phyloP scores from a whole-genome alignment of 164 flowering plant species.

The Tinospora cordifolia region DNA sequence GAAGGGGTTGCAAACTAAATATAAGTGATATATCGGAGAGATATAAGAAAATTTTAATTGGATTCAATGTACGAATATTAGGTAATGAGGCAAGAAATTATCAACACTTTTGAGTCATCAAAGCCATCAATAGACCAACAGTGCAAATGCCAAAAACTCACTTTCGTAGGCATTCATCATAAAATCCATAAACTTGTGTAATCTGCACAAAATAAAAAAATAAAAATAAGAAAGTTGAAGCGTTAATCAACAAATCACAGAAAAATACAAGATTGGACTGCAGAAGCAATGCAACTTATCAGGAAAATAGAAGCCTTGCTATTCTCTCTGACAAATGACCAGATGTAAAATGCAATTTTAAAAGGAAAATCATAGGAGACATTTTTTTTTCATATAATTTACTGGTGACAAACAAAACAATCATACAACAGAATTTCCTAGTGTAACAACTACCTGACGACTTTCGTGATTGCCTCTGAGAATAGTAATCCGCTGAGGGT shows the following conservation, averaged over 20 bases:
- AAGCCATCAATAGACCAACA: background rate
- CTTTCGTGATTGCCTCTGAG: conserved; percentile 96
- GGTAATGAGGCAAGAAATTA: background rate
- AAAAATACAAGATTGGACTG: too few relatives aligned
- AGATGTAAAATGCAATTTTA: too few relatives aligned
- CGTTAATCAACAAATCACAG: background rate
- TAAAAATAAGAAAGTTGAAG: too few relatives aligned
- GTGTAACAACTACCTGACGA: conserved; percentile 58
- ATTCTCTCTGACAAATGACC: too few relatives aligned
- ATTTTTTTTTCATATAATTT: too few relatives aligned
- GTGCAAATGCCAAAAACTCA: conserved; percentile 35
- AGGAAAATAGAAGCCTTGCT: background rate
- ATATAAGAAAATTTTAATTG: background rate
- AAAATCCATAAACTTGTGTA: conserved; percentile 96
- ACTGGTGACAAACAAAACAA: background rate
- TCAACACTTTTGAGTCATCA: background rate
- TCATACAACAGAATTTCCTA: background rate
- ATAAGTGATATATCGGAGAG: background rate
- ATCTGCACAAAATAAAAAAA: conserved; percentile 54
- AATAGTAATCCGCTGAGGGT: conserved; percentile 80
- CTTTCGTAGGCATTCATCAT: conserved; percentile 97
- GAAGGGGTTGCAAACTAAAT: background rate
- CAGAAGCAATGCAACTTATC: too few relatives aligned
- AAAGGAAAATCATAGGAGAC: too few relatives aligned
- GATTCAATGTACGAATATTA: background rate